A percentile compares a stretch with the other conserved stretches of the same genome.
Evolutionary conservation across 1,139 yeast species (phyloP).

Genomic region (Petasospora rhodanensis): DNA sequence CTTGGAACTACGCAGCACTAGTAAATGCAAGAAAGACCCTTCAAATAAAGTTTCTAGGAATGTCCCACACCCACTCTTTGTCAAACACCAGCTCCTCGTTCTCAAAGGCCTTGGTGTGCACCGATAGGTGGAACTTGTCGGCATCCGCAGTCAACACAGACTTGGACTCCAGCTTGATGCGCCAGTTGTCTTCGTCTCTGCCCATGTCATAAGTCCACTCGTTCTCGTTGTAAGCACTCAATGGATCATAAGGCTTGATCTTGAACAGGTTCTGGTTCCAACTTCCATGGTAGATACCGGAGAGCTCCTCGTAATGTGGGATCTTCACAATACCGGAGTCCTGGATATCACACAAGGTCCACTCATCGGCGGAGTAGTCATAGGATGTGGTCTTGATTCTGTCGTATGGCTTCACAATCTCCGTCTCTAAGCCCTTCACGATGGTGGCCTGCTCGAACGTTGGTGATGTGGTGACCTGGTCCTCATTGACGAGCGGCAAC

Average conservation of each 20-base stretch:
- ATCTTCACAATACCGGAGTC: constrained; percentile 22
- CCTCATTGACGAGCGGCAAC: constrained; percentile 26
- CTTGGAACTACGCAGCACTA: too few relatives aligned
- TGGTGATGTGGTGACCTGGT: constrained; percentile 22
- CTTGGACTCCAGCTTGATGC: constrained; percentile 28
- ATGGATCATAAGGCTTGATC: constrained; percentile 31
- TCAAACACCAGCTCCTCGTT: constrained; percentile 23
- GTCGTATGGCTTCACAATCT: constrained; percentile 16
- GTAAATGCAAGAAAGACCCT: too few relatives aligned
- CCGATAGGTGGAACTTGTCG: constrained; percentile 24
- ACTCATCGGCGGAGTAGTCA: constrained; percentile 20
- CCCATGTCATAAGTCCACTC: constrained; percentile 36
- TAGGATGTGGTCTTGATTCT: constrained; percentile 18
- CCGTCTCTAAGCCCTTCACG: constrained; percentile 26
- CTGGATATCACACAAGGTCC: constrained; percentile 20
- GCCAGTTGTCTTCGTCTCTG: constrained; percentile 32
- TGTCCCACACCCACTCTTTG: constrained; percentile 23
- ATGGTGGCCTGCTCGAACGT: constrained; percentile 28
- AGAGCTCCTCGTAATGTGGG: constrained; percentile 26
- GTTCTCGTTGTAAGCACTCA: constrained; percentile 33
- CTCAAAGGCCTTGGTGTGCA: constrained; percentile 28
- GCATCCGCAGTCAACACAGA: constrained; percentile 29
- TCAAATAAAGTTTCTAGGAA: constrained; percentile 17
- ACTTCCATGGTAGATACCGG: constrained; percentile 29
- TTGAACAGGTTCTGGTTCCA: constrained; percentile 34